Percentiles rank a stretch among this genome's conserved stretches.
Evolutionary conservation across 164 flowering plant genomes (phyloP).

Genomic region (Brasenia schreberi): DNA sequence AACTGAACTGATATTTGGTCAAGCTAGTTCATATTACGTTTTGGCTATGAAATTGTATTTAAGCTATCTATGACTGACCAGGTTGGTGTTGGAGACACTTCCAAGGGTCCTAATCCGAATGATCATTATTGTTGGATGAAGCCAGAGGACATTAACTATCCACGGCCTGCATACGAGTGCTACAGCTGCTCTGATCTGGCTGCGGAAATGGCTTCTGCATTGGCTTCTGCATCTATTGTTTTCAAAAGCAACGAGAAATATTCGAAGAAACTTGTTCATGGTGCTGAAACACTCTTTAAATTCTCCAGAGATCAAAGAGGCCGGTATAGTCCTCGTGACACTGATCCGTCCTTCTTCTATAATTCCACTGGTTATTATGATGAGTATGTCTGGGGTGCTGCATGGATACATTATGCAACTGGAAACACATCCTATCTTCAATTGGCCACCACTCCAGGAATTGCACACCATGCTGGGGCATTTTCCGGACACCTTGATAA

Average conservation of each 20-base stretch:
- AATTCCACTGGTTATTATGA: conserved; percentile 87
- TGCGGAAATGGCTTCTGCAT: conserved; percentile 96
- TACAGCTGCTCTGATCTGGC: conserved; percentile 81
- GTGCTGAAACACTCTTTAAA: conserved; percentile 64
- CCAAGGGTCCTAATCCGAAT: conserved; percentile 48
- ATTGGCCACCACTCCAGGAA: conserved; percentile 51
- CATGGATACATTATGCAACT: conserved; percentile 96
- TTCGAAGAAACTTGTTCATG: conserved; percentile 91
- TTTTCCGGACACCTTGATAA: conserved; percentile 42
- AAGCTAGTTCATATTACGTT: too few relatives aligned
- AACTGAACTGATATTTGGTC: too few relatives aligned
- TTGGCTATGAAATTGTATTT: too few relatives aligned
- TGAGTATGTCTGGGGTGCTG: conserved; percentile 89
- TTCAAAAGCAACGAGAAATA: conserved; percentile 75
- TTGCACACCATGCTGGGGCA: conserved; percentile 95
- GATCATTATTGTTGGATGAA: conserved; percentile 98
- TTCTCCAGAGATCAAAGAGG: conserved; percentile 74
- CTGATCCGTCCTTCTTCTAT: conserved; percentile 60
- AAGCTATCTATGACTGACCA: background rate
- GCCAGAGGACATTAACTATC: conserved; percentile 92
- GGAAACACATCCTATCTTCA: conserved; percentile 69
- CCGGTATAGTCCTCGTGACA: conserved; percentile 54
- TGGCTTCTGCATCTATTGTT: conserved; percentile 94
- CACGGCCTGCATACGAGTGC: conserved; percentile 52
- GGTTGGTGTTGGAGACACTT: conserved; percentile 42